These are phyloP conservation scores for Oropetium thomaeum DNA, from an alignment of 176 grass and related monocot species.

Conservation along the genomic window DNA sequence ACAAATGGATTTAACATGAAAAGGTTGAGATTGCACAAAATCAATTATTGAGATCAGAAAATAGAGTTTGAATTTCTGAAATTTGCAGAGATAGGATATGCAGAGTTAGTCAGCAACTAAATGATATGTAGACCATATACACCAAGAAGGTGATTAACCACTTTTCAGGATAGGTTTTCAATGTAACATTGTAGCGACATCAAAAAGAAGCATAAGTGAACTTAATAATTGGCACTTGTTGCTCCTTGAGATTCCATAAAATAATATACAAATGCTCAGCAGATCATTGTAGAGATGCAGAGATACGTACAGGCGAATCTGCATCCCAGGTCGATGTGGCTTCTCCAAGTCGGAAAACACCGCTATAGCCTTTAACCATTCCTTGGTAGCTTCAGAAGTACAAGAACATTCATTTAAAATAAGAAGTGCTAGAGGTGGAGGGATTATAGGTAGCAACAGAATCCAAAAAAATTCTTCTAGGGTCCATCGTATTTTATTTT, in stretches of 20 bases:
- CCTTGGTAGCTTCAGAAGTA: slow-evolving; percentile 82
- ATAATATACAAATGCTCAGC: background rate
- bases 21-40: slow-evolving; percentile 1
- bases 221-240: background rate
- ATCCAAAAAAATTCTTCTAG: background rate
- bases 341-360: slow-evolving; percentile 88
- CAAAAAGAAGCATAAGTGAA: background rate
- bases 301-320: slow-evolving; percentile 78
- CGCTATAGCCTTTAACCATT: slow-evolving; percentile 90
- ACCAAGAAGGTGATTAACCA: background rate
- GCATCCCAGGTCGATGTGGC: slow-evolving; percentile 99
- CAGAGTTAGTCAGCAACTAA: background rate
- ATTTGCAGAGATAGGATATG: background rate
- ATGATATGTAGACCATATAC: background rate
- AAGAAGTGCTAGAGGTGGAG: background rate
- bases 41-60: background rate
- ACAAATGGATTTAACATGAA: background rate
- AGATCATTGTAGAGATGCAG: background rate
- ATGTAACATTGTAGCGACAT: background rate
- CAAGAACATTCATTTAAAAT: background rate
- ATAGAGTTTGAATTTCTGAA: background rate
- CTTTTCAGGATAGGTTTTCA: background rate
- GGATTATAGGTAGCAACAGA: background rate
- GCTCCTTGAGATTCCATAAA: background rate
- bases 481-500: background rate